phyloP scores from a whole-genome alignment of 306 rosid species.

The Lagenaria siceraria region DNA sequence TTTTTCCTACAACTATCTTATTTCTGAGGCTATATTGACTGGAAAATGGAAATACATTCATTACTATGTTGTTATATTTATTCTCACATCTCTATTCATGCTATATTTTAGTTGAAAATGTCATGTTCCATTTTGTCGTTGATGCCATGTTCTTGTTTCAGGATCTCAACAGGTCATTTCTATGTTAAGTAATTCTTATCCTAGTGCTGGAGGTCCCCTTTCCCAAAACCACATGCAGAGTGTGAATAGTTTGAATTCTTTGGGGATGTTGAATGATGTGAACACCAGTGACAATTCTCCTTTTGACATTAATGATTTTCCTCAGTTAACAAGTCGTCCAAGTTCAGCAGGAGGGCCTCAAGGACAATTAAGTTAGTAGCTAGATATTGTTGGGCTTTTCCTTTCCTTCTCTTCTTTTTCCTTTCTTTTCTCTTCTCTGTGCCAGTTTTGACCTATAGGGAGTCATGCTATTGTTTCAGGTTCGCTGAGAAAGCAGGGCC shows the following conservation, averaged over 20 bases:
- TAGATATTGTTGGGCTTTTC: neutral
- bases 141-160: slow-evolving; percentile 36
- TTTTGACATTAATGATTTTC: slow-evolving; percentile 88
- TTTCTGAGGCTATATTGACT: neutral
- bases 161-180: slow-evolving; percentile 91
- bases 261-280: slow-evolving; percentile 91
- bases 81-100: neutral
- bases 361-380: slow-evolving; percentile 70
- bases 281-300: slow-evolving; percentile 73
- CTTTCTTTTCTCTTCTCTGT: neutral
- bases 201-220: slow-evolving; percentile 69
- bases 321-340: slow-evolving; percentile 85
- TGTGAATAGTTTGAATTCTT: slow-evolving; percentile 57
- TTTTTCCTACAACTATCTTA: neutral
- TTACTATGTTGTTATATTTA: neutral
- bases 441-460: neutral
- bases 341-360: slow-evolving; percentile 97
- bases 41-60: neutral
- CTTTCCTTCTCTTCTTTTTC: neutral
- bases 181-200: slow-evolving; percentile 81
- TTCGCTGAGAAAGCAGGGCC: slow-evolving; percentile 90
- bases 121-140: neutral
- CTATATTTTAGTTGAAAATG: neutral
- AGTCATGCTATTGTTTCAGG: slow-evolving; percentile 39
- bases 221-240: slow-evolving; percentile 80